Evolutionary conservation across 2,329 filamentous ascomycete species (phyloP), one percentile per base, ranked within the genome.

Genomic region (Trichophyton rubrum): DNA sequence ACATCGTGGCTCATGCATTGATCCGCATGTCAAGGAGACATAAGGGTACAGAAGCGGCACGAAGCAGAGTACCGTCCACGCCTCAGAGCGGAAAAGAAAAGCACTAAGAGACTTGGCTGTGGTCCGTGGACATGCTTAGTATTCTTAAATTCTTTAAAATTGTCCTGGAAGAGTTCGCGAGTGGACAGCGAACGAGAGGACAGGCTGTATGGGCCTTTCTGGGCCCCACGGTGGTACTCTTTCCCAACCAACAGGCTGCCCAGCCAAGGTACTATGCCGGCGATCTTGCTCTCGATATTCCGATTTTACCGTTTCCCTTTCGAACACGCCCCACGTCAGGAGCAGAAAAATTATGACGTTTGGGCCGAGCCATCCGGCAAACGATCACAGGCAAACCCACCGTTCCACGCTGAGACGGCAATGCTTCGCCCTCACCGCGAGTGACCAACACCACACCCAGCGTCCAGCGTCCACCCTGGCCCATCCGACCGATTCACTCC

Each of bases 101-200:
- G 15, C 33, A 43, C 55, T 57, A 57, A 57, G 33, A 57, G 55
- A 57, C 55, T 57, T 57, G 55, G 55, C 55, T 57, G 55, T 57
- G 55, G 55, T 57, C 55, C 35, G 55, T 57, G 55, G 55, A 57
- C 55, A 57, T 57, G 55, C 55, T 57, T 57, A 43, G 55, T 57
- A 43, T 57, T 41, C 55, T 57, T 57, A 43, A 41, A 41, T 41
- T 35, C 40, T 27, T 33, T 41, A 41, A 41, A 35, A 11, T 13
- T 38, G 33, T 13, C 33, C 33, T 38, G 8, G 33, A 9, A 38
- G 33, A 38, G 33, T 38, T 38, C 33, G 33, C n/a, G 13, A 4
- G 40, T 13, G 15, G 40, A 7, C 6, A 43, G 40, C 6, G 22
- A 24, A 53, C 15, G 6, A n/a, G 33, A 27, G 27, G 8, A 3